Evolutionary conservation across 495 filamentous ascomycete genomes (phyloP).

Genomic region (Penicillium paxilli): DNA sequence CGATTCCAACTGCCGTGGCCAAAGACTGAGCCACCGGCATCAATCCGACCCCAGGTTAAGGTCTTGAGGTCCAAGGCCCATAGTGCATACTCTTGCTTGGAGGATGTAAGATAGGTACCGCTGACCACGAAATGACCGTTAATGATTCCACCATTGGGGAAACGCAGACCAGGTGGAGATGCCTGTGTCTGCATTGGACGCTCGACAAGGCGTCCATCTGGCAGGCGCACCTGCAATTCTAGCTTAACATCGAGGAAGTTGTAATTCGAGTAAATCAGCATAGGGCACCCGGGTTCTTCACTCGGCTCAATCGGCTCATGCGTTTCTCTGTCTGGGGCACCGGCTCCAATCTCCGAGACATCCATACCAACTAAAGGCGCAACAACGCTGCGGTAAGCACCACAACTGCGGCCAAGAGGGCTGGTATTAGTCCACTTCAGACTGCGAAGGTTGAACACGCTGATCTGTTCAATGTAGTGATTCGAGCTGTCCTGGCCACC

Average conservation of each 20-base stretch:
- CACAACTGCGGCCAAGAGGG: conserved; percentile 82
- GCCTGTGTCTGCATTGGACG: conserved; percentile 84
- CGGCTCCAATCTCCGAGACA: conserved; percentile 69
- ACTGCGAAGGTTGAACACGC: conserved; percentile 95
- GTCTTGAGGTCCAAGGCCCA: conserved; percentile 91
- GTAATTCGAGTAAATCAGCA: conserved; percentile 99
- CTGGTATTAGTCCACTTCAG: conserved; percentile 92
- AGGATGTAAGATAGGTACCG: conserved; percentile 94
- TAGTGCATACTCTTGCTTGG: conserved; percentile 96
- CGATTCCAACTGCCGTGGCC: conserved; percentile 96
- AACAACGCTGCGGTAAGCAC: conserved; percentile 93
- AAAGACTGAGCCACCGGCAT: conserved; percentile 92
- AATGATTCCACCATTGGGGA: conserved; percentile 92
- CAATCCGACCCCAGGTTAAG: conserved; percentile 90
- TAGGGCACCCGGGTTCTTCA: conserved; percentile 66
- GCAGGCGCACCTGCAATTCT: conserved; percentile 82
- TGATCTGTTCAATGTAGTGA: conserved; percentile 97
- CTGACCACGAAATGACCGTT: conserved; percentile 95
- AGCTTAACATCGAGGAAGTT: conserved; percentile 97
- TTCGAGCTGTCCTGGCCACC: conserved; percentile 97
- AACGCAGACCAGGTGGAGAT: conserved; percentile 87
- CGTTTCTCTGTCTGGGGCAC: conserved; percentile 36
- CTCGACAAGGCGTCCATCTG: conserved; percentile 83
- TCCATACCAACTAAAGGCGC: conserved; percentile 72
- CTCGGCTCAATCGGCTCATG: conserved; percentile 39